Conservation (phyloP, 176 grass and related monocot species). For the Musa troglodytarum region DNA sequence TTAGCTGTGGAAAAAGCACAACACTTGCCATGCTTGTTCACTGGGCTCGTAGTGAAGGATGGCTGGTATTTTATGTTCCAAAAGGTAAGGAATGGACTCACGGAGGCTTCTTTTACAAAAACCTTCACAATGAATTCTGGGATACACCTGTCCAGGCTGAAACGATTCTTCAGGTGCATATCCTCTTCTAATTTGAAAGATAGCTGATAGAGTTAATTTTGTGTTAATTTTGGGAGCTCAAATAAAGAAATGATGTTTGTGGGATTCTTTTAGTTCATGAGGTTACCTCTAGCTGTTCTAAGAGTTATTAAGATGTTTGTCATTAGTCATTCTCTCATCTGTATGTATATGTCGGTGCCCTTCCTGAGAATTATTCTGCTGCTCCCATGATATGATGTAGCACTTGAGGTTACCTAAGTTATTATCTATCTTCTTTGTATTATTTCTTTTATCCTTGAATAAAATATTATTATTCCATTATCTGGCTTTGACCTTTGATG, state of each 20-base stretch:
- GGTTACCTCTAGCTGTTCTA: neutral
- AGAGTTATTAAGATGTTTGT: neutral
- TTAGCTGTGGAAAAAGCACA: constrained; percentile 83
- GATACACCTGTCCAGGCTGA: constrained; percentile 74
- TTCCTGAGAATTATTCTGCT: too few species aligned
- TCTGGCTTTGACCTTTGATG: too few species aligned
- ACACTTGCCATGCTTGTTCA: constrained; percentile 95
- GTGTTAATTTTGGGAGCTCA: neutral
- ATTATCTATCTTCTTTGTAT: neutral
- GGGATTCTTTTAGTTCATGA: neutral
- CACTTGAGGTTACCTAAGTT: neutral
- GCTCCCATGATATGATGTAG: neutral
- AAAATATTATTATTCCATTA: neutral
- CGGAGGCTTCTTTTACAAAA: constrained; percentile 93
- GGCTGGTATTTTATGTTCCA: constrained; percentile 96
- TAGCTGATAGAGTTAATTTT: neutral
- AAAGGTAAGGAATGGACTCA: constrained; percentile 85
- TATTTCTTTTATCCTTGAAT: neutral
- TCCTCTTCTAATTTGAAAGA: constrained; percentile 1
- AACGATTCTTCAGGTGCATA: constrained; percentile 62
- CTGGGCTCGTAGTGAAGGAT: constrained; percentile 91
- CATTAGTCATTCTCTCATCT: neutral
- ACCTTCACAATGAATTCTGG: constrained; percentile 52
- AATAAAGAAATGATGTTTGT: neutral
- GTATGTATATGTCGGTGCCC: too few species aligned